These are phyloP conservation scores for Plantago ovata DNA, from an alignment of 257 asterid species.

Conservation along the genomic window DNA sequence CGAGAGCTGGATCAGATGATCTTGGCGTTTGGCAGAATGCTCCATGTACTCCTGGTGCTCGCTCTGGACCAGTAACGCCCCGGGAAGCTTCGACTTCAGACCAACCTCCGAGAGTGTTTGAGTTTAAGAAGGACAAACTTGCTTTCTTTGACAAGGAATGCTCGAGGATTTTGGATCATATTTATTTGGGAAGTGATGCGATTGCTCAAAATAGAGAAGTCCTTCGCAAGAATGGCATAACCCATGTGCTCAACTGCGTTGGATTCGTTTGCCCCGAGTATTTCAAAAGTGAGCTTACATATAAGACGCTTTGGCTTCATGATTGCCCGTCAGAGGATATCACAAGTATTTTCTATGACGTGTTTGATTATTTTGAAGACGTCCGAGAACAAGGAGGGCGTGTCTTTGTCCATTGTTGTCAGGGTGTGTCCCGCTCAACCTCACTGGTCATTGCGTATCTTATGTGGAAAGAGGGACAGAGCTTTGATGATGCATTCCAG, in stretches of 20 bases:
- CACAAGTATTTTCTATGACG: constrained; percentile 81
- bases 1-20: constrained; percentile 86
- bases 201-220: constrained; percentile 74
- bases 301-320: constrained; percentile 92
- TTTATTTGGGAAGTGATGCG: constrained; percentile 77
- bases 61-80: constrained; percentile 46
- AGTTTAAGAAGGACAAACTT: constrained; percentile 61
- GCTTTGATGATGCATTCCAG: constrained; percentile 87
- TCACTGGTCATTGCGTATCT: constrained; percentile 93
- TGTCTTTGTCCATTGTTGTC: constrained; percentile 88
- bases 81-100: constrained; percentile 38
- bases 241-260: constrained; percentile 94
- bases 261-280: constrained; percentile 81
- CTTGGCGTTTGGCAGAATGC: constrained; percentile 82
- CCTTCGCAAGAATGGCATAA: constrained; percentile 65
- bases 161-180: constrained; percentile 69
- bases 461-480: constrained; percentile 84
- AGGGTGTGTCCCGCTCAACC: constrained; percentile 90
- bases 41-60: constrained; percentile 71
- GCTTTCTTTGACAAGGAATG: constrained; percentile 91
- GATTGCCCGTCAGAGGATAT: constrained; percentile 94
- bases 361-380: constrained; percentile 91
- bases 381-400: constrained; percentile 79
- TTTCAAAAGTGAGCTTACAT: constrained; percentile 71
- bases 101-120: constrained; percentile 50